Percentiles rank a stretch among this genome's conserved stretches.
Evolutionary conservation across 2,329 filamentous ascomycete genomes (phyloP).

Genomic region (Ceratocystis cacaofunesta): DNA sequence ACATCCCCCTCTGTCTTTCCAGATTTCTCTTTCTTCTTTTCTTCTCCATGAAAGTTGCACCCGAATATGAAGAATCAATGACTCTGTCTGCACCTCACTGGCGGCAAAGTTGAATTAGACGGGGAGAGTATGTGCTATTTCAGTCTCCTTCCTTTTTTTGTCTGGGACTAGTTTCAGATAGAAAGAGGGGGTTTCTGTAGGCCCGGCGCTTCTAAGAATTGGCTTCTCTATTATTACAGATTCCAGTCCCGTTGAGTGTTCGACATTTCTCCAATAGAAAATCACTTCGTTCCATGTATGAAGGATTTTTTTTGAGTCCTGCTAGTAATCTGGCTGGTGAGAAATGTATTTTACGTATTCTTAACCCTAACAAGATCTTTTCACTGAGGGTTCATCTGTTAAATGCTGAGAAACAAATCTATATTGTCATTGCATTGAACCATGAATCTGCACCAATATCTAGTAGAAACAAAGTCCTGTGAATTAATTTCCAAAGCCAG

Average conservation of each 20-base stretch:
- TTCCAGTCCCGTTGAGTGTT: slow-evolving; percentile 50
- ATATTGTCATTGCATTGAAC: no score
- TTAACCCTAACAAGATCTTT: no score
- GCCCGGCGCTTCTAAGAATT: slow-evolving; percentile 49
- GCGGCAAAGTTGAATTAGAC: slow-evolving; percentile 42
- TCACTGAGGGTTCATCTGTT: no score
- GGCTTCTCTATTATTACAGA: slow-evolving; percentile 32
- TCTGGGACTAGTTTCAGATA: slow-evolving; percentile 17
- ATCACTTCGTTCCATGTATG: not conserved
- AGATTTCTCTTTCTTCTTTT: slow-evolving; percentile 25
- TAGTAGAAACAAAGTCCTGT: not conserved
- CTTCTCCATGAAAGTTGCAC: slow-evolving; percentile 38
- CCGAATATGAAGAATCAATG: slow-evolving; percentile 40
- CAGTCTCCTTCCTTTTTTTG: slow-evolving; percentile 15
- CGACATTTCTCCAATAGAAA: slow-evolving; percentile 30
- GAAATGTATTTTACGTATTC: no score
- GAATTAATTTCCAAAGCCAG: no score
- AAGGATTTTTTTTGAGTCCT: not conserved
- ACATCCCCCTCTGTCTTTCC: slow-evolving; percentile 5
- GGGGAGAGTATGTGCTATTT: slow-evolving; percentile 38
- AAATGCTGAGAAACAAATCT: no score
- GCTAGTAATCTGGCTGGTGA: not conserved
- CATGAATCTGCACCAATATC: not conserved
- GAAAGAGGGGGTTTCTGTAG: slow-evolving; percentile 9
- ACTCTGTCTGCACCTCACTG: slow-evolving; percentile 29